A percentile compares a stretch with the other conserved stretches of the same genome.
Conservation (phyloP, 208 protist species). For the Trypanosoma boissoni region DNA sequence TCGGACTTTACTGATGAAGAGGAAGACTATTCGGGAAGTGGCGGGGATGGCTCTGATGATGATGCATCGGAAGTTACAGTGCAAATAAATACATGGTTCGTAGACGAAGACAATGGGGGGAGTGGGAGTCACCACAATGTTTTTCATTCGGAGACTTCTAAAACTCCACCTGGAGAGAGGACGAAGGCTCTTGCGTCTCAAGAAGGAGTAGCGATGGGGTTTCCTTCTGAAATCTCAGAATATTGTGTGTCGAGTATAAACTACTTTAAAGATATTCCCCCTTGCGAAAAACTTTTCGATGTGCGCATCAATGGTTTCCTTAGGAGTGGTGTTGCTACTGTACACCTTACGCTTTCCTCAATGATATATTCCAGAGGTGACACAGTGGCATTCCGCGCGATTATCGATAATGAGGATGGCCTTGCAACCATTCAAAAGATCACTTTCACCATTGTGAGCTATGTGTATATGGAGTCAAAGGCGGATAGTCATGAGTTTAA, state of each 20-base stretch:
- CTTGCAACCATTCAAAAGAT: conserved; percentile 38
- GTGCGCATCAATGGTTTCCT: conserved; percentile 29
- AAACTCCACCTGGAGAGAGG: background rate
- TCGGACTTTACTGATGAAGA: no score
- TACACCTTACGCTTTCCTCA: conserved; percentile 17
- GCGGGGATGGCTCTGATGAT: no score
- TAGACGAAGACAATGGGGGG: background rate
- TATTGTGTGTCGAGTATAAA: no score
- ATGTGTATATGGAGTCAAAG: conserved; percentile 34
- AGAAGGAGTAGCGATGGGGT: no score
- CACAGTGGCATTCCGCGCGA: conserved; percentile 12
- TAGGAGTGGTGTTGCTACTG: conserved; percentile 20
- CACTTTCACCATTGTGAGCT: conserved; percentile 47
- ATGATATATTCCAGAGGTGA: conserved; percentile 22
- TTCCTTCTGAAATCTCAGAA: no score
- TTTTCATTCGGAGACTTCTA: background rate
- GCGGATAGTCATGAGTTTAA: conserved; percentile 33
- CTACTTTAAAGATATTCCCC: background rate
- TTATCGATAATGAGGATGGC: conserved; percentile 65
- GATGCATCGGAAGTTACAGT: no score
- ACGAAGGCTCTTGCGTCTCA: no score
- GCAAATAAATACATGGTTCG: background rate
- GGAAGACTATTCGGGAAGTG: no score
- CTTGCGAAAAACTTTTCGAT: conserved; percentile 33
- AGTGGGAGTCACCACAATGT: conserved; percentile 10